Conservation (phyloP, 2,329 filamentous ascomycete genomes). For the Coniochaeta sp. region DNA sequence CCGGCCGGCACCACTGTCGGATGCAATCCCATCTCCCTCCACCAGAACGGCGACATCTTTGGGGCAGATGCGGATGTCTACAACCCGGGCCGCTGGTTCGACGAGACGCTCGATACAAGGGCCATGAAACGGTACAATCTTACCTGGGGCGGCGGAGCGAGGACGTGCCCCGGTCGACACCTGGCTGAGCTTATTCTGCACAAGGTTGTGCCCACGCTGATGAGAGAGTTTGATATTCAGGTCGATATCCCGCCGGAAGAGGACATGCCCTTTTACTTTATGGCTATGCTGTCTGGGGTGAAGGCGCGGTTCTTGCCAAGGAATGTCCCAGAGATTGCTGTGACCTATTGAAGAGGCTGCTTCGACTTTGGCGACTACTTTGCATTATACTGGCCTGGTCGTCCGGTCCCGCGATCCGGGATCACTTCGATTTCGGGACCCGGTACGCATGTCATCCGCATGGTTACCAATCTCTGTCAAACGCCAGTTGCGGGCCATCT, state of each 20-base stretch:
- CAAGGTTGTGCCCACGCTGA: conserved; percentile 33
- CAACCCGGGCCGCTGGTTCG: conserved; percentile 41
- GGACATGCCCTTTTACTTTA: conserved; percentile 38
- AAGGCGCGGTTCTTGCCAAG: conserved; percentile 29
- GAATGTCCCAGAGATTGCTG: neutral
- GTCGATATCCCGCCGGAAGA: conserved; percentile 29
- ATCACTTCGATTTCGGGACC: no score
- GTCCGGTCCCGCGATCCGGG: no score
- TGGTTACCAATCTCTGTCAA: no score
- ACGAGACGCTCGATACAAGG: conserved; percentile 14
- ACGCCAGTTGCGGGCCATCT: no score
- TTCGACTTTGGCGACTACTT: no score
- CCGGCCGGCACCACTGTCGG: conserved; percentile 41
- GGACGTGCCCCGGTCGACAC: conserved; percentile 43
- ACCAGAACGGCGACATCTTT: conserved; percentile 42
- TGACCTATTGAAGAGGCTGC: neutral
- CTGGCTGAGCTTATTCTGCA: conserved; percentile 43
- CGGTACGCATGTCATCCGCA: no score
- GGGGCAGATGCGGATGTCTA: conserved; percentile 37
- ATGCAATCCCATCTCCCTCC: conserved; percentile 42
- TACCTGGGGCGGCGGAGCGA: conserved; percentile 43
- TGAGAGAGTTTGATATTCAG: conserved; percentile 37
- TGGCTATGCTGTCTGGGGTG: conserved; percentile 44
- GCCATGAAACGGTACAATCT: conserved; percentile 42
- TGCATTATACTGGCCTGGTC: no score